Percentiles rank a stretch among this genome's conserved stretches.
Evolutionary conservation across 2,329 filamentous ascomycete species (phyloP).

Genomic region (Alternaria sp.): DNA sequence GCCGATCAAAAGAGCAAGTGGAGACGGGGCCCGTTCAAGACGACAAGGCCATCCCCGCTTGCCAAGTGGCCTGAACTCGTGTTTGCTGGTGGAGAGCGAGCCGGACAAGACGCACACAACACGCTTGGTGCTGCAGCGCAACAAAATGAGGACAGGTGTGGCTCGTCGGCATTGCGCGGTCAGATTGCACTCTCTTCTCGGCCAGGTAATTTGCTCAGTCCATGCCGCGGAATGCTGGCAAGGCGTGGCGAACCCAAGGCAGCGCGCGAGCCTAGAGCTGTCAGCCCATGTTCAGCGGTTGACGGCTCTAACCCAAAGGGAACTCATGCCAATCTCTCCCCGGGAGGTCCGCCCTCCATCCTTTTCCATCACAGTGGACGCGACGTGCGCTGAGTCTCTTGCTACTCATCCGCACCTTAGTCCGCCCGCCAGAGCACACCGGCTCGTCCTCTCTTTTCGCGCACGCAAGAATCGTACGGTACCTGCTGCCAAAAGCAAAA

Average conservation of each 20-base stretch:
- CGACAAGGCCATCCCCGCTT: constrained; percentile 16
- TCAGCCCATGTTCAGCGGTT: constrained; percentile 16
- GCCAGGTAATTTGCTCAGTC: neutral
- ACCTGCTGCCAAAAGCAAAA: constrained; percentile 10
- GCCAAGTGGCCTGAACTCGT: constrained; percentile 11
- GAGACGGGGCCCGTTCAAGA: neutral
- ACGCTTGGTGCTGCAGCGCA: neutral
- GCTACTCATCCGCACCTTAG: neutral
- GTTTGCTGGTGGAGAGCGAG: constrained; percentile 1
- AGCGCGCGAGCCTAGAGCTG: neutral
- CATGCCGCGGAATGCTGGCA: neutral
- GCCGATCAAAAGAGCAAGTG: constrained; percentile 3
- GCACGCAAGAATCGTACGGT: constrained; percentile 1
- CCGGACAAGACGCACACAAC: neutral
- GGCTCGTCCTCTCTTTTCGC: constrained; percentile 40
- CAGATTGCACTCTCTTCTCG: neutral
- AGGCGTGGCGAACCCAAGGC: constrained; percentile 10
- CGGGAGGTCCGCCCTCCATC: constrained; percentile 18
- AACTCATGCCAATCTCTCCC: constrained; percentile 26
- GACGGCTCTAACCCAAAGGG: constrained; percentile 20
- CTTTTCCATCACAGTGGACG: constrained; percentile 21
- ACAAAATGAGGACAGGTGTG: neutral
- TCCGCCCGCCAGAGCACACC: constrained; percentile 17
- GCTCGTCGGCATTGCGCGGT: neutral
- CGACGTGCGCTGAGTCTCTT: constrained; percentile 11